These are phyloP conservation scores for Suillus sp. DNA, from an alignment of 768 basidiomycete species.

Conservation along the genomic window DNA sequence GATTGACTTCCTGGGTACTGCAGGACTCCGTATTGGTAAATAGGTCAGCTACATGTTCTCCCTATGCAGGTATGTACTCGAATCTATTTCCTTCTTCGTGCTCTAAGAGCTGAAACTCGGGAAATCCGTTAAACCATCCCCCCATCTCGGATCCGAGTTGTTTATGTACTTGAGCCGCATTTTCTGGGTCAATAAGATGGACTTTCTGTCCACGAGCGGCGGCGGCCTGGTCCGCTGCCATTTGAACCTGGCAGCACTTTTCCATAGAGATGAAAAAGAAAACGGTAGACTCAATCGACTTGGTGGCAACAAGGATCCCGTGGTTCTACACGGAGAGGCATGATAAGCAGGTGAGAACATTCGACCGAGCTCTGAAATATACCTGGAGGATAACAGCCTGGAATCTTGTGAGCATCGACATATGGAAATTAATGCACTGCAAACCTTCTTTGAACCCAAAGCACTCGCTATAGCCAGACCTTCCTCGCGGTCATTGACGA, in stretches of 20 bases:
- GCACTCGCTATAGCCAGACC: conserved; percentile 32
- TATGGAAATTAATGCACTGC: not conserved
- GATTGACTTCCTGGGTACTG: not conserved
- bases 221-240: conserved; percentile 32
- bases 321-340: conserved; percentile 24
- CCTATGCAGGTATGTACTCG: conserved; percentile 1
- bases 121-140: conserved; percentile 42
- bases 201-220: conserved; percentile 18
- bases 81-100: conserved; percentile 34
- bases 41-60: not conserved
- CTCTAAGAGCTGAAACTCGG: conserved; percentile 42
- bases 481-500: conserved; percentile 38
- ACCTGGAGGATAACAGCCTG: conserved; percentile 29
- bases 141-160: conserved; percentile 29
- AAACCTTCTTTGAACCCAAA: conserved; percentile 29
- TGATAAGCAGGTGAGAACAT: not conserved
- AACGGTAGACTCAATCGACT: conserved; percentile 28
- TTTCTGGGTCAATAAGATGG: conserved; percentile 20
- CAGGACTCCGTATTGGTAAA: not conserved
- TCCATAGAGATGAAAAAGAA: conserved; percentile 30
- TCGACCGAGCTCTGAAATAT: not conserved
- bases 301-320: conserved; percentile 27
- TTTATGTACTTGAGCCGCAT: conserved; percentile 29
- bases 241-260: conserved; percentile 33
- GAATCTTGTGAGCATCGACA: not conserved